These are phyloP conservation scores for Leccinellum rugosiceps DNA, from an alignment of 768 basidiomycete genomes.

Conservation along the genomic window DNA sequence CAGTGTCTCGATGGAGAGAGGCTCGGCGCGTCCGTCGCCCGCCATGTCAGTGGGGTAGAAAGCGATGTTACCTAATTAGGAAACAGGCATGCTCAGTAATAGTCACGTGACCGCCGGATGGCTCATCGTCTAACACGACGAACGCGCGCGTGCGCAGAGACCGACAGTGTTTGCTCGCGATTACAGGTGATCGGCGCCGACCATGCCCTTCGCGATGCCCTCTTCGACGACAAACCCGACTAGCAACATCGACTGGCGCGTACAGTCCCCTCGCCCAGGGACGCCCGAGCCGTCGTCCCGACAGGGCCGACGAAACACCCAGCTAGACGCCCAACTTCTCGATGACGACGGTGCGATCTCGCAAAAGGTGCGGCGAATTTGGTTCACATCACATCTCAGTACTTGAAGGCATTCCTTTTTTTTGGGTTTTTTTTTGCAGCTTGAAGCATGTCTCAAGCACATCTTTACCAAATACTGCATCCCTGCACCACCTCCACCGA, in stretches of 20 bases:
- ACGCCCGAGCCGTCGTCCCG: conserved; percentile 61
- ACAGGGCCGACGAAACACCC: conserved; percentile 54
- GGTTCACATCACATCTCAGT: not conserved
- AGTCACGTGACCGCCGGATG: conserved; percentile 14
- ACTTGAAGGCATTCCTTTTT: not conserved
- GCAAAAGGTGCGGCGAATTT: conserved; percentile 43
- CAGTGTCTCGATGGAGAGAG: conserved; percentile 85
- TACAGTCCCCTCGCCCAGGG: conserved; percentile 51
- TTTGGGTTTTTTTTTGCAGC: conserved; percentile 39
- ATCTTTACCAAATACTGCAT: conserved; percentile 79
- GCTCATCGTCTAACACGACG: conserved; percentile 24
- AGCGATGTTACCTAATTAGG: conserved; percentile 10
- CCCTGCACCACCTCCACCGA: conserved; percentile 33
- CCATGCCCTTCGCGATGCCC: conserved; percentile 16
- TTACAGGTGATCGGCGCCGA: conserved; percentile 16
- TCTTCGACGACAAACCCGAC: not conserved
- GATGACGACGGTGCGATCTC: conserved; percentile 72
- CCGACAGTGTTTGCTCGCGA: conserved; percentile 7
- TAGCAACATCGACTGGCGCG: conserved; percentile 17
- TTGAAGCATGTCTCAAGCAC: conserved; percentile 67
- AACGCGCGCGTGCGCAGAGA: conserved; percentile 11
- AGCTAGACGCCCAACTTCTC: conserved; percentile 52
- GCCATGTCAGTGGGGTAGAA: conserved; percentile 39
- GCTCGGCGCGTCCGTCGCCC: conserved; percentile 45
- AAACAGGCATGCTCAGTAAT: not conserved